Conservation (phyloP, 306 rosid species). For the Dryas alaskensis region DNA sequence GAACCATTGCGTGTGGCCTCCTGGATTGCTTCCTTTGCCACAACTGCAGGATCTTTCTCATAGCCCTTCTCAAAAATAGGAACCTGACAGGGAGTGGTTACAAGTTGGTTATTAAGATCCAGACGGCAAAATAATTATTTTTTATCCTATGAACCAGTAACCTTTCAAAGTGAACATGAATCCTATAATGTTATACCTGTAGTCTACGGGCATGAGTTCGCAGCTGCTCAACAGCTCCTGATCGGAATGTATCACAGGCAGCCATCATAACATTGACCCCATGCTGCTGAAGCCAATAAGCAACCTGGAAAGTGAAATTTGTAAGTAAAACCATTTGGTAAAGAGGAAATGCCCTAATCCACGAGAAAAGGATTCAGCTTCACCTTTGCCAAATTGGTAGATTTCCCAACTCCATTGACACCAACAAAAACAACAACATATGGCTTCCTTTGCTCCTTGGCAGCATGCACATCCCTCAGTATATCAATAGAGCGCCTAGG, state of each 20-base stretch:
- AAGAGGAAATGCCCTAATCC: conserved; percentile 15
- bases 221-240: conserved; percentile 99
- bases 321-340: conserved; percentile 22
- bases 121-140: background rate
- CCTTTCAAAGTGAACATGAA: conserved; percentile 1
- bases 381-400: conserved; percentile 97
- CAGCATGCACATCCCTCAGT: conserved; percentile 88
- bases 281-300: conserved; percentile 96
- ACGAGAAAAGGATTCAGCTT: conserved; percentile 16
- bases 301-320: conserved; percentile 58
- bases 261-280: conserved; percentile 90
- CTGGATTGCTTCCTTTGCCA: conserved; percentile 98
- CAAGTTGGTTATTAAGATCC: conserved; percentile 2
- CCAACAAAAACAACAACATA: conserved; percentile 97
- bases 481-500: conserved; percentile 94
- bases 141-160: background rate
- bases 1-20: conserved; percentile 90
- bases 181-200: conserved; percentile 50
- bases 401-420: conserved; percentile 97
- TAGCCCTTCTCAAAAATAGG: conserved; percentile 98
- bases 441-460: conserved; percentile 93
- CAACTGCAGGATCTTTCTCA: conserved; percentile 97
- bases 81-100: conserved; percentile 46
- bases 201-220: conserved; percentile 99
- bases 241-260: conserved; percentile 97